Conservation (phyloP, 306 rosid species). For the Quercus parvula region DNA sequence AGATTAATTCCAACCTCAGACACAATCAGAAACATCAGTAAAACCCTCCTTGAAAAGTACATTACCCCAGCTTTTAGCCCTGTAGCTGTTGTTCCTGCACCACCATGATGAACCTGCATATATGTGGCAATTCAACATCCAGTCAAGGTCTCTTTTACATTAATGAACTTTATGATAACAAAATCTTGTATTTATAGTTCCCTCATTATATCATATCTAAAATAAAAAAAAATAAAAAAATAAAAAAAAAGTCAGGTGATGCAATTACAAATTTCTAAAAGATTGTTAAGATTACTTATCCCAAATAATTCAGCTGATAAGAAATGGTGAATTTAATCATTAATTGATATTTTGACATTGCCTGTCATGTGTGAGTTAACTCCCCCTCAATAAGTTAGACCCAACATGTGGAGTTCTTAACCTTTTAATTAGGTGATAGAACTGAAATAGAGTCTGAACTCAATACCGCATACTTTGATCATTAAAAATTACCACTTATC, state of each 20-base stretch:
- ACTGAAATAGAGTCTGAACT: background rate
- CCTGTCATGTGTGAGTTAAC: background rate
- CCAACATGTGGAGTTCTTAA: background rate
- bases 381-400: background rate
- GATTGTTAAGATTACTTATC: background rate
- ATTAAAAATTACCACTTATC: background rate
- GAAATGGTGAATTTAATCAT: background rate
- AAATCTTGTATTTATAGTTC: background rate
- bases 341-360: background rate
- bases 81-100: slow-evolving; percentile 97
- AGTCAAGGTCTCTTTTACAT: background rate
- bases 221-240: no score
- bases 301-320: background rate
- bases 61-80: slow-evolving; percentile 94
- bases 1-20: slow-evolving; percentile 7
- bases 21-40: background rate
- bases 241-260: background rate
- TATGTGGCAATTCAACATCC: background rate
- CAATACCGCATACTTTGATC: background rate
- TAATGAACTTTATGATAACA: background rate
- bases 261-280: background rate
- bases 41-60: slow-evolving; percentile 15
- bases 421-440: background rate
- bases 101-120: slow-evolving; percentile 97
- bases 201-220: background rate